Evolutionary conservation across 106 monocot species (phyloP).

Genomic region (Agapanthus africanus): DNA sequence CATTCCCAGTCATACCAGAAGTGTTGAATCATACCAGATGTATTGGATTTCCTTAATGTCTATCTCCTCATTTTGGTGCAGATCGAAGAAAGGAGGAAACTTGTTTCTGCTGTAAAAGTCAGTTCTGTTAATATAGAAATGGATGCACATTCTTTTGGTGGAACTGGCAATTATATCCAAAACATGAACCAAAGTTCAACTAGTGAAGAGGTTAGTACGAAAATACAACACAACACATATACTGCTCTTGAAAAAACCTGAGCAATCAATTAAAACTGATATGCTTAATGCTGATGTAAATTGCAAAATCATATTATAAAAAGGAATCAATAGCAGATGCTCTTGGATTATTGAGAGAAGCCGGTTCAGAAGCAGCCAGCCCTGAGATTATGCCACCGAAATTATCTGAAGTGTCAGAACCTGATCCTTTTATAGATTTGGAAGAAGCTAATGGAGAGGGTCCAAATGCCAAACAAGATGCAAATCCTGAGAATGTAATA

Average conservation of each 20-base stretch:
- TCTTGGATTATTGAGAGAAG: conserved; percentile 29
- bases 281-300: neutral
- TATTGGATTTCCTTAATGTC: neutral
- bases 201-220: conserved; percentile 8
- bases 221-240: neutral
- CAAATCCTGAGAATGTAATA: conserved; percentile 26
- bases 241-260: conserved; percentile 7
- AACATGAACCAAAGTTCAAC: neutral
- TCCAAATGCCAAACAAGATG: conserved; percentile 6
- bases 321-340: conserved; percentile 22
- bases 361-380: neutral
- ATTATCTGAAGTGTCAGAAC: conserved; percentile 5
- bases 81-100: conserved; percentile 41
- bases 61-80: conserved; percentile 16
- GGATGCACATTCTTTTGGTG: conserved; percentile 10
- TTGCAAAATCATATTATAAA: conserved; percentile 1
- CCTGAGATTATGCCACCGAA: conserved; percentile 10
- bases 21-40: neutral
- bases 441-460: conserved; percentile 12
- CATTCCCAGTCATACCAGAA: too few relatives aligned
- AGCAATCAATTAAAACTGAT: conserved; percentile 14
- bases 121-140: conserved; percentile 10
- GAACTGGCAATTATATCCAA: conserved; percentile 11
- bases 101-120: conserved; percentile 27
- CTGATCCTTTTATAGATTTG: conserved; percentile 9